Conservation (phyloP, 192 early-diverging fungal species). For the Umbelopsis sp. region DNA sequence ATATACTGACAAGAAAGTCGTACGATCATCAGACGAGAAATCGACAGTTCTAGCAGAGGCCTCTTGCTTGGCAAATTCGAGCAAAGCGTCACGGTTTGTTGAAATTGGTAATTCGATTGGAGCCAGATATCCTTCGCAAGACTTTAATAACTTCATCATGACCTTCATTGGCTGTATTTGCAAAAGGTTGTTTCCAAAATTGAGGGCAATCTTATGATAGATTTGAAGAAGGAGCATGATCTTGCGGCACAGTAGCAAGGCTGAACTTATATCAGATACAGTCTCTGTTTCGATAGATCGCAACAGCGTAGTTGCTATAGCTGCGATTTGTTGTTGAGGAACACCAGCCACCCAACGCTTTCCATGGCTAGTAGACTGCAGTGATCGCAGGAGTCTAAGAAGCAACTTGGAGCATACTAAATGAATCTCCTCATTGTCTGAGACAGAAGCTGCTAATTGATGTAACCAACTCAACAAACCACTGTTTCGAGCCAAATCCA, state of each 20-base stretch:
- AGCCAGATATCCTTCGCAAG: neutral
- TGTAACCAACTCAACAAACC: slow-evolving; percentile 1
- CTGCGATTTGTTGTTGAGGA: neutral
- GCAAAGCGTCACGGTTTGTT: neutral
- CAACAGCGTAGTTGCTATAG: neutral
- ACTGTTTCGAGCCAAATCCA: slow-evolving; percentile 5
- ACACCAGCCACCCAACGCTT: neutral
- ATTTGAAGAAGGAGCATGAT: neutral
- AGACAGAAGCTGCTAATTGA: neutral
- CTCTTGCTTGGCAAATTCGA: neutral
- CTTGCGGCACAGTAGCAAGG: slow-evolving; percentile 1
- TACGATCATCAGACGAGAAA: neutral
- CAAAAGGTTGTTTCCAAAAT: neutral
- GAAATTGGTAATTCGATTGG: neutral
- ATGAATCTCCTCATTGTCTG: neutral
- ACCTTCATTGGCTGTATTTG: neutral
- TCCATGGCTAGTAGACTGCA: neutral
- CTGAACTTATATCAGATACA: neutral
- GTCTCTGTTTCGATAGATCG: no score
- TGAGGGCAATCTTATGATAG: neutral
- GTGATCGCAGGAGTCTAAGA: neutral
- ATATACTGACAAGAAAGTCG: neutral
- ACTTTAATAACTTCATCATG: neutral
- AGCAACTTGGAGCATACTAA: slow-evolving; percentile 16
- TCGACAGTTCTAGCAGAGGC: neutral